These are phyloP conservation scores for Malus hybrid DNA, from an alignment of 331 rosid genomes.

Conservation along the genomic window DNA sequence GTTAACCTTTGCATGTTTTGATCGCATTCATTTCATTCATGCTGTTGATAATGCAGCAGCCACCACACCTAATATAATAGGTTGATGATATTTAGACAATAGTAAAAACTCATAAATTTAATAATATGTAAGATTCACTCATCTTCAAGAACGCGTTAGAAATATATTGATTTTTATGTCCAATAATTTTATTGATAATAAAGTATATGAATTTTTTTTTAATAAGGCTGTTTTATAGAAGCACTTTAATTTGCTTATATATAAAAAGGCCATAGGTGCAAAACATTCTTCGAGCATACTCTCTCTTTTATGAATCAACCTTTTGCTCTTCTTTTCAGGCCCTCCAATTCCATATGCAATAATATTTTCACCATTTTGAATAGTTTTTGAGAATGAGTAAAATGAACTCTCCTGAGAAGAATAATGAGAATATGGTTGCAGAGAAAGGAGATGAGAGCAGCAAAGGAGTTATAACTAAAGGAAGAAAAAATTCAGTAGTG, in stretches of 20 bases:
- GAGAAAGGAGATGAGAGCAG: not conserved
- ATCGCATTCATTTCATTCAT: not conserved
- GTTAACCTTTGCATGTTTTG: not conserved
- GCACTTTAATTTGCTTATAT: not conserved
- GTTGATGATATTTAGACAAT: too few relatives aligned
- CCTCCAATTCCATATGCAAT: not conserved
- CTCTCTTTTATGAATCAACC: not conserved
- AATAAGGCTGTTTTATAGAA: slow-evolving; percentile 25
- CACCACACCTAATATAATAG: slow-evolving; percentile 12
- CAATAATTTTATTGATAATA: too few relatives aligned
- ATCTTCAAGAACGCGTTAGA: not conserved
- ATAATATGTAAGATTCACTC: too few relatives aligned
- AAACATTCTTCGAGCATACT: not conserved
- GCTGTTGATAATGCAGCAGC: slow-evolving; percentile 9
- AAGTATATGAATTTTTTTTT: not conserved
- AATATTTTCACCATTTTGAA: not conserved
- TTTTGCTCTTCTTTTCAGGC: not conserved
- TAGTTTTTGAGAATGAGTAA: not conserved
- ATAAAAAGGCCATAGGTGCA: not conserved
- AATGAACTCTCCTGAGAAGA: slow-evolving; percentile 35
- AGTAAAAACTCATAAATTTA: not conserved
- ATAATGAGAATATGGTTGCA: slow-evolving; percentile 4
- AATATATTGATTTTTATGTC: not conserved
- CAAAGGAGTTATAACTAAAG: not conserved
- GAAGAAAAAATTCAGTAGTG: slow-evolving; percentile 11